Percentiles rank a stretch among this genome's conserved stretches.
Conservation (phyloP, 2,329 filamentous ascomycete species). For the Trichoderma endophyticum region DNA sequence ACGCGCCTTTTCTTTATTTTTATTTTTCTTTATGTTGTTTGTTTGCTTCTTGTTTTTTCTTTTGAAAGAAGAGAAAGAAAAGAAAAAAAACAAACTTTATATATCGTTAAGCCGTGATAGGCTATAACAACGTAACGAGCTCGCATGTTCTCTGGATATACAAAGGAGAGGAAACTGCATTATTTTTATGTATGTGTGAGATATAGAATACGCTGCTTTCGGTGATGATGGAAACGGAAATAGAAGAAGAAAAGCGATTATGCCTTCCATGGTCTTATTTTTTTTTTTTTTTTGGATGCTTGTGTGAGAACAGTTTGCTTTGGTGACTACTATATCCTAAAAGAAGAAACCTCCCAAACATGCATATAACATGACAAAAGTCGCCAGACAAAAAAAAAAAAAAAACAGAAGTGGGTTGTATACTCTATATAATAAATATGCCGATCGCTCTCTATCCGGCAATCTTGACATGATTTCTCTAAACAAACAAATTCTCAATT, state of each 20-base stretch:
- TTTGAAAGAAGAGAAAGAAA: neutral
- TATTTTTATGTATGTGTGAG: constrained; percentile 13
- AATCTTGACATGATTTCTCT: constrained; percentile 14
- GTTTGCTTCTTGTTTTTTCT: neutral
- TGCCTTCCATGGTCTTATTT: neutral
- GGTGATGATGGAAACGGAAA: constrained; percentile 16
- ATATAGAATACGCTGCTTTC: constrained; percentile 10
- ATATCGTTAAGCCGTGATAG: neutral
- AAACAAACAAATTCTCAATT: constrained; percentile 9
- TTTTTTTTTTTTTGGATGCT: neutral
- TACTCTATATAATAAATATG: constrained; percentile 16
- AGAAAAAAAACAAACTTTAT: neutral
- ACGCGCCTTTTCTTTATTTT: neutral
- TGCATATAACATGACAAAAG: neutral
- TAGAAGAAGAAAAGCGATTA: constrained; percentile 11
- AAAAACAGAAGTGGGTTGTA: constrained; percentile 11
- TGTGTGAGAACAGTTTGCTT: neutral
- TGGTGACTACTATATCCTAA: neutral
- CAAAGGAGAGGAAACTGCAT: constrained; percentile 8
- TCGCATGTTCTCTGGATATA: constrained; percentile 3
- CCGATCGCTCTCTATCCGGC: constrained; percentile 19
- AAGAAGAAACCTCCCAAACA: neutral
- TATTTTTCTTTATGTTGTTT: neutral
- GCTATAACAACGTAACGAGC: neutral
- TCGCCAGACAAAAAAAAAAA: neutral